phyloP scores from a whole-genome alignment of 495 filamentous ascomycete genomes.

The Aspergillus egyptiacus region DNA sequence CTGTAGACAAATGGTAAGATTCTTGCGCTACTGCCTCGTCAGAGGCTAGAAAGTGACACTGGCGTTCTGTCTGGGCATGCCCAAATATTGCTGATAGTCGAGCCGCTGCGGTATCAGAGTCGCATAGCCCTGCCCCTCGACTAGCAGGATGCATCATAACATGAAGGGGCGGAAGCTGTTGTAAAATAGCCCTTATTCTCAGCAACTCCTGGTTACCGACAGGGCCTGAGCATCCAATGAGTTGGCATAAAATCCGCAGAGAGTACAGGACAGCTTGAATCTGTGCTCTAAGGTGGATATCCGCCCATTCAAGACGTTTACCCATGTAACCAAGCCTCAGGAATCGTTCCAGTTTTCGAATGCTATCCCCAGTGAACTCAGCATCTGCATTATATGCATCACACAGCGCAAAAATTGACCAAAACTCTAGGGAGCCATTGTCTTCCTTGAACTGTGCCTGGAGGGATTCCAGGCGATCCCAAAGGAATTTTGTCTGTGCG shows the following conservation, averaged over 20 bases:
- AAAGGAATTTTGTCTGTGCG: conserved; percentile 14
- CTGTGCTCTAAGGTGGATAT: conserved; percentile 59
- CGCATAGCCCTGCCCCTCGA: conserved; percentile 18
- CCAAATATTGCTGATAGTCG: conserved; percentile 16
- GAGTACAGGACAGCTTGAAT: conserved; percentile 60
- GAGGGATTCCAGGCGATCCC: conserved; percentile 17
- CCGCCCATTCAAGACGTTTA: conserved; percentile 44
- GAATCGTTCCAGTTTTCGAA: conserved; percentile 19
- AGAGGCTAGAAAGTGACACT: not conserved
- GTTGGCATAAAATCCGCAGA: conserved; percentile 56
- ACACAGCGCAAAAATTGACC: conserved; percentile 33
- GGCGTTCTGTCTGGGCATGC: not conserved
- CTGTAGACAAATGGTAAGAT: not conserved
- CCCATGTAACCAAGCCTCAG: conserved; percentile 24
- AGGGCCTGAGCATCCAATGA: conserved; percentile 28
- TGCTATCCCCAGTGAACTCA: conserved; percentile 9
- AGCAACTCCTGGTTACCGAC: conserved; percentile 1
- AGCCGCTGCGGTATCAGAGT: not conserved
- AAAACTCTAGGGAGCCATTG: conserved; percentile 19
- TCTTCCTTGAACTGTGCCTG: conserved; percentile 8
- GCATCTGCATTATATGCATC: conserved; percentile 22
- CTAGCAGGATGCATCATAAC: conserved; percentile 25
- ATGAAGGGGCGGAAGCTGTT: conserved; percentile 28
- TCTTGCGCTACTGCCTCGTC: not conserved
- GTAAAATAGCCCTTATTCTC: conserved; percentile 14